Conservation (phyloP, 1,284 basidiomycete species). For the Calocybe gambosa region DNA sequence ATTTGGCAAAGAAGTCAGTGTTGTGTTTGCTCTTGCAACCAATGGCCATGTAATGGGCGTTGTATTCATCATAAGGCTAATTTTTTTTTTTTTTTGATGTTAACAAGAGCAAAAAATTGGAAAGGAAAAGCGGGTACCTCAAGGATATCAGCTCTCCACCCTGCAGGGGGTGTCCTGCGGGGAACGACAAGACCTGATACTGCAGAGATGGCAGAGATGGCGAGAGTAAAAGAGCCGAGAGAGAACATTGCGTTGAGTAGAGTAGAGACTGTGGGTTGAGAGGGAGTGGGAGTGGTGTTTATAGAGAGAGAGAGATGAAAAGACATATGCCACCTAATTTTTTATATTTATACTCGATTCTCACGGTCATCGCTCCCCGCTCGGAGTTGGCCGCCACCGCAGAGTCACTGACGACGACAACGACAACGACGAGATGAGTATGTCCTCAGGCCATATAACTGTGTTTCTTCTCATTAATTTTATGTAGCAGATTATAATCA, state of each 20-base stretch:
- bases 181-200: constrained; percentile 41
- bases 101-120: constrained; percentile 6
- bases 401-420: constrained; percentile 14
- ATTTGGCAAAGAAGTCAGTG: constrained; percentile 58
- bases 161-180: constrained; percentile 35
- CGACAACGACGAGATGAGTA: constrained; percentile 15
- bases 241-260: constrained; percentile 34
- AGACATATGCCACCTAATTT: too few species aligned
- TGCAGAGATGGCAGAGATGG: constrained; percentile 38
- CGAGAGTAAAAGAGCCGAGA: constrained; percentile 41
- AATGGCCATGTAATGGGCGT: constrained; percentile 47
- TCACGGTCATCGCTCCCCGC: constrained; percentile 1
- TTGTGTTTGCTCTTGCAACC: constrained; percentile 55
- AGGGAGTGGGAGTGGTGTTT: too few species aligned
- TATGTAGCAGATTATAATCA: constrained; percentile 39
- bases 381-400: constrained; percentile 4
- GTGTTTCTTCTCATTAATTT: neutral
- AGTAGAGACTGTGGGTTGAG: constrained; percentile 19
- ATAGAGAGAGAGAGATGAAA: constrained; percentile 18
- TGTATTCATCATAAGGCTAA: constrained; percentile 53
- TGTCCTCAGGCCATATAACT: neutral
- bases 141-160: constrained; percentile 37
- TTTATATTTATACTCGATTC: too few species aligned
- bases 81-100: constrained; percentile 7
- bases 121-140: constrained; percentile 34